Evolutionary conservation across 495 filamentous ascomycete species (phyloP).

Genomic region (Aspergillus cavernicola): DNA sequence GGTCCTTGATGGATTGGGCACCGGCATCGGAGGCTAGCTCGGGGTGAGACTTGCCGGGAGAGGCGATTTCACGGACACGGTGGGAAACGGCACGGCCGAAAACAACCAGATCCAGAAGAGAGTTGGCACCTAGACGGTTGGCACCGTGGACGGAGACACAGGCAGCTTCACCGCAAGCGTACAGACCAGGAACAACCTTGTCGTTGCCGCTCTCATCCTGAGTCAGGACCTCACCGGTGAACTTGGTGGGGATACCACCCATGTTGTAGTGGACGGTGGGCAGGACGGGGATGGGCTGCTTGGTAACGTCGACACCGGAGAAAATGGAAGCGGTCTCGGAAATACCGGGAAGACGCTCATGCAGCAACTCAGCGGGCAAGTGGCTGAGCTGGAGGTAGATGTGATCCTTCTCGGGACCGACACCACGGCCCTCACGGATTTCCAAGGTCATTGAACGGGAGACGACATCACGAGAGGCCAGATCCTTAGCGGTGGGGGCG

Average conservation of each 20-base stretch:
- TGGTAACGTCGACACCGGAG: slow-evolving; percentile 91
- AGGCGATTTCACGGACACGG: slow-evolving; percentile 87
- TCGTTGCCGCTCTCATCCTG: slow-evolving; percentile 80
- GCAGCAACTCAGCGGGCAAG: slow-evolving; percentile 82
- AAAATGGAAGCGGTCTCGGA: slow-evolving; percentile 97
- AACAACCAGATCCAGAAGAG: slow-evolving; percentile 92
- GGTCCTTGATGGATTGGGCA: slow-evolving; percentile 76
- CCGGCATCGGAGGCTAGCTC: slow-evolving; percentile 78
- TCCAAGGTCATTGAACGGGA: slow-evolving; percentile 96
- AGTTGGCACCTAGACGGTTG: slow-evolving; percentile 96
- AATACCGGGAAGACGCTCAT: slow-evolving; percentile 96
- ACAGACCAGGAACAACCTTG: slow-evolving; percentile 91
- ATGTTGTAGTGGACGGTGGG: slow-evolving; percentile 99
- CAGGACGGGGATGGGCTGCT: slow-evolving; percentile 94
- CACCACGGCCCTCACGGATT: slow-evolving; percentile 94
- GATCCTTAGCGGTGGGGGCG: slow-evolving; percentile 94
- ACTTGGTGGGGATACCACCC: slow-evolving; percentile 96
- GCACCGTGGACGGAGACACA: slow-evolving; percentile 97
- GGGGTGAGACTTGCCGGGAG: slow-evolving; percentile 71
- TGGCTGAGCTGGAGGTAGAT: slow-evolving; percentile 96
- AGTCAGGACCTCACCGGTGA: slow-evolving; percentile 91
- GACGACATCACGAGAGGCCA: slow-evolving; percentile 88
- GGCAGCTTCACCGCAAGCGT: slow-evolving; percentile 94
- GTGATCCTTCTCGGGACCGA: slow-evolving; percentile 94
- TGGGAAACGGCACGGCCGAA: slow-evolving; percentile 96